A percentile compares a stretch with the other conserved stretches of the same genome.
Evolutionary conservation across 148 eudicot species (phyloP).

Genomic region (Diospyros lotus): DNA sequence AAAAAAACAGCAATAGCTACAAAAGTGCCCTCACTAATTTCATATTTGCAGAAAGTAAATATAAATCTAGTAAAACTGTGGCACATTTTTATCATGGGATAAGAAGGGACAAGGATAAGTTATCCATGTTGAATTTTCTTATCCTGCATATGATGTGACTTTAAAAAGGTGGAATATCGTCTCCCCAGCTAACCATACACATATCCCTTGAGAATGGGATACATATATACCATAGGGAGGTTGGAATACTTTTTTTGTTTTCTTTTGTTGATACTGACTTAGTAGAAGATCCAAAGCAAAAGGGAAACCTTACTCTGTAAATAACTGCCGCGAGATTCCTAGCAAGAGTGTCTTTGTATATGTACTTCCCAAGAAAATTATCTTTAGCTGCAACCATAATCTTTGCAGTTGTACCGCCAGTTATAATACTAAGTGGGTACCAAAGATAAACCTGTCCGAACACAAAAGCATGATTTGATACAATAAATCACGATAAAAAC

Average conservation of each 20-base stretch:
- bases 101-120: no score
- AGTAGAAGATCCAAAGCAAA: not conserved
- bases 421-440: slow-evolving; percentile 79
- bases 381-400: slow-evolving; percentile 97
- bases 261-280: no score
- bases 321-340: slow-evolving; percentile 89
- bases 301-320: slow-evolving; percentile 48
- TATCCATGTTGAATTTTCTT: no score
- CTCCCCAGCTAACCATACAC: no score
- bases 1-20: not conserved
- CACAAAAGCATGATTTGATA: not conserved
- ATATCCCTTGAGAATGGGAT: no score
- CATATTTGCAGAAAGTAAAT: no score
- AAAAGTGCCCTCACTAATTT: not conserved
- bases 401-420: slow-evolving; percentile 98
- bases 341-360: slow-evolving; percentile 86
- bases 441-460: slow-evolving; percentile 74
- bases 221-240: no score
- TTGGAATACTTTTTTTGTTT: no score
- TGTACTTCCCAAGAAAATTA: slow-evolving; percentile 86
- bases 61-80: no score
- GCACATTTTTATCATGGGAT: no score
- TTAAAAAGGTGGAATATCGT: not conserved
- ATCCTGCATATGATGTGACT: no score
- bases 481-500: not conserved